These are phyloP conservation scores for Volvox carteri DNA, from an alignment of 163 green algal genomes.

Conservation along the genomic window DNA sequence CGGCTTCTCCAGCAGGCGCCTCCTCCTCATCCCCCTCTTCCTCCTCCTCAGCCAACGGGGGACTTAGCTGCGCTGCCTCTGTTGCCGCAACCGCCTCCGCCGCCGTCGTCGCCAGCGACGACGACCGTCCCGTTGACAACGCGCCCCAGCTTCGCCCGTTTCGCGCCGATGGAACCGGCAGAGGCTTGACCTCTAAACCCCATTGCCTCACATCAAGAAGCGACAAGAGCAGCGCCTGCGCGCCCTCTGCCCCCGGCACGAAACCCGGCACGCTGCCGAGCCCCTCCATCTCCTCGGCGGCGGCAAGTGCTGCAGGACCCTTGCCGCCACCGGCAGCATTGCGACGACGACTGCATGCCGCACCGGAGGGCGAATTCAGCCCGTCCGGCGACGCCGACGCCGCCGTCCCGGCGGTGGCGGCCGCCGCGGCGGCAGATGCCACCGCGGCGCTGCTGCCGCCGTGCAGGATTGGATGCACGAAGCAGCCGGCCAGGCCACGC, in stretches of 20 bases:
- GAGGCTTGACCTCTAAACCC: not conserved
- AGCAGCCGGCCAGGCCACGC: constrained; percentile 42
- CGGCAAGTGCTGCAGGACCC: not conserved
- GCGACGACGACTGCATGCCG: not conserved
- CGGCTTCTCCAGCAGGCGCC: not conserved
- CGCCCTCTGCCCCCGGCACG: constrained; percentile 11
- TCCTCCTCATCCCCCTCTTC: not conserved
- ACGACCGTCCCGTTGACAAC: not conserved
- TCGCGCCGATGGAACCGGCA: not conserved
- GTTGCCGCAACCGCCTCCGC: not conserved
- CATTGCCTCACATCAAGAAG: constrained; percentile 46
- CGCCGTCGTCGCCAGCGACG: not conserved
- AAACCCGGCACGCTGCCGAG: constrained; percentile 6
- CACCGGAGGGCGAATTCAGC: not conserved
- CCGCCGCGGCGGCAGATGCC: not conserved
- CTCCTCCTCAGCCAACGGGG: not conserved
- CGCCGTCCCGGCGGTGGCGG: not conserved
- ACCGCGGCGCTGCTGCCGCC: constrained; percentile 18
- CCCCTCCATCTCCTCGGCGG: not conserved
- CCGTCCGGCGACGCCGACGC: not conserved
- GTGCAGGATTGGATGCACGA: constrained; percentile 42
- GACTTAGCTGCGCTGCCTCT: too few relatives aligned
- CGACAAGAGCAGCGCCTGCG: constrained; percentile 40
- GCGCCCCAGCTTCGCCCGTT: not conserved
- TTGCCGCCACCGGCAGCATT: not conserved